These are phyloP conservation scores for Pythium angustatum DNA, from an alignment of 352 stramenopile genomes.

Conservation along the genomic window DNA sequence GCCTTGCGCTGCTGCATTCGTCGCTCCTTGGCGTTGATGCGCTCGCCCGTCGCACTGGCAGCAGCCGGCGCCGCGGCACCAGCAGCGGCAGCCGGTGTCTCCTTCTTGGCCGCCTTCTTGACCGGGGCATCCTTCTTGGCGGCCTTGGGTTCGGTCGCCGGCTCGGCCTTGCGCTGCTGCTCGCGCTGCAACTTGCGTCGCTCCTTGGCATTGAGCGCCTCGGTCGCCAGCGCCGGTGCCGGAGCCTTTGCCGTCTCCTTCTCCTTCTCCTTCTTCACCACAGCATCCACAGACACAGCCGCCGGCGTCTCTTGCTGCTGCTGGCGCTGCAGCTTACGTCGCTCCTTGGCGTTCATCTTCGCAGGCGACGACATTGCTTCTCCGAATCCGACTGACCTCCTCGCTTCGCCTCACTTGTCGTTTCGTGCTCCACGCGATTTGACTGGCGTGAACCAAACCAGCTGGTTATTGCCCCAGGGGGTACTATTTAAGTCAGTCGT, in stretches of 20 bases:
- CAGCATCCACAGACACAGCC: not conserved
- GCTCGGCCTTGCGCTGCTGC: conserved; percentile 1
- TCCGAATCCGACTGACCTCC: not conserved
- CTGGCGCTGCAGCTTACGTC: conserved; percentile 65
- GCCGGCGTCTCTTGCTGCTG: conserved; percentile 37
- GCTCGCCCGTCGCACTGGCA: conserved; percentile 15
- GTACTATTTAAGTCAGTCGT: too few relatives aligned
- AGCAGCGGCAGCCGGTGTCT: not conserved
- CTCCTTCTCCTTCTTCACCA: conserved; percentile 6
- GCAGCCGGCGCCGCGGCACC: not conserved
- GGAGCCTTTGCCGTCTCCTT: conserved; percentile 11
- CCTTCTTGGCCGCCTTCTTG: conserved; percentile 14
- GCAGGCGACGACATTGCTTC: not conserved
- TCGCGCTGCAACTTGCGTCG: conserved; percentile 49
- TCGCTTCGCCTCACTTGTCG: conserved; percentile 15
- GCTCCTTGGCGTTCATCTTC: conserved; percentile 80
- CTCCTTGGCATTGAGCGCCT: conserved; percentile 41
- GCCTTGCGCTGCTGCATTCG: conserved; percentile 51
- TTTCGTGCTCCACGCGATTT: conserved; percentile 31
- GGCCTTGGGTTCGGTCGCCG: too few relatives aligned
- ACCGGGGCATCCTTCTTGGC: not conserved
- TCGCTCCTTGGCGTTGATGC: conserved; percentile 56
- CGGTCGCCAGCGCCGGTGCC: not conserved
- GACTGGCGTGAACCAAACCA: conserved; percentile 20
- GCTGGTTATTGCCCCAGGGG: conserved; percentile 1